Conservation (phyloP, 1,284 basidiomycete genomes). For the Papiliotrema nemorosa region DNA sequence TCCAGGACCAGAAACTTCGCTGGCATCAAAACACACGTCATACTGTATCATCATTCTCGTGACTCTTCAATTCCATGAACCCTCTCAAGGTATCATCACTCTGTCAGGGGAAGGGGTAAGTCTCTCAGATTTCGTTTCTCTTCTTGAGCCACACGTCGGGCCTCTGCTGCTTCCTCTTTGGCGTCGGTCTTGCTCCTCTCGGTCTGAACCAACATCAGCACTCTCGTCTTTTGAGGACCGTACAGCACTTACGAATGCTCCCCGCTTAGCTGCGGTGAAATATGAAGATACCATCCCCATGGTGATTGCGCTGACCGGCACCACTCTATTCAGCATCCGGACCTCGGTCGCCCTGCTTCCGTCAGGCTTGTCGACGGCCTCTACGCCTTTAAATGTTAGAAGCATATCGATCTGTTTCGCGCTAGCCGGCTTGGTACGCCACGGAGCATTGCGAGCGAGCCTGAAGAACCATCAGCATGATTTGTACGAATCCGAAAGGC, state of each 20-base stretch:
- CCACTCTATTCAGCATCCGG: conserved; percentile 15
- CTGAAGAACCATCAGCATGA: conserved; percentile 47
- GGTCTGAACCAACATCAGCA: too few relatives aligned
- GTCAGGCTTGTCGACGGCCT: not conserved
- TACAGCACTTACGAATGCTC: conserved; percentile 17
- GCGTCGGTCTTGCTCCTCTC: too few relatives aligned
- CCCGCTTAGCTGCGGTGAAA: conserved; percentile 22
- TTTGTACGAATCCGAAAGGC: conserved; percentile 13
- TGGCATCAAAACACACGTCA: too few relatives aligned
- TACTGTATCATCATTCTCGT: too few relatives aligned
- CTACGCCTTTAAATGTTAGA: conserved; percentile 54
- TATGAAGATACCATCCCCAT: conserved; percentile 1
- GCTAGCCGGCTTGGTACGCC: conserved; percentile 68
- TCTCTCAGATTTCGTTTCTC: too few relatives aligned
- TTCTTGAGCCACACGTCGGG: too few relatives aligned
- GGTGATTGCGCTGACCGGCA: conserved; percentile 12
- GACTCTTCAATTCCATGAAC: too few relatives aligned
- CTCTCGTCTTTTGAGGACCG: too few relatives aligned
- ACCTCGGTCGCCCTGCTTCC: conserved; percentile 3
- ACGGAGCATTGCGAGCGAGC: conserved; percentile 63
- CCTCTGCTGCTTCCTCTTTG: too few relatives aligned
- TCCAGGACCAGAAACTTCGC: too few relatives aligned
- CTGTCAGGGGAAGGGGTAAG: too few relatives aligned
- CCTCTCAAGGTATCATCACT: too few relatives aligned
- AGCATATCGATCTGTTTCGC: conserved; percentile 63